phyloP scores from a whole-genome alignment of 75 land plant species.

The Pinus albicaulis region DNA sequence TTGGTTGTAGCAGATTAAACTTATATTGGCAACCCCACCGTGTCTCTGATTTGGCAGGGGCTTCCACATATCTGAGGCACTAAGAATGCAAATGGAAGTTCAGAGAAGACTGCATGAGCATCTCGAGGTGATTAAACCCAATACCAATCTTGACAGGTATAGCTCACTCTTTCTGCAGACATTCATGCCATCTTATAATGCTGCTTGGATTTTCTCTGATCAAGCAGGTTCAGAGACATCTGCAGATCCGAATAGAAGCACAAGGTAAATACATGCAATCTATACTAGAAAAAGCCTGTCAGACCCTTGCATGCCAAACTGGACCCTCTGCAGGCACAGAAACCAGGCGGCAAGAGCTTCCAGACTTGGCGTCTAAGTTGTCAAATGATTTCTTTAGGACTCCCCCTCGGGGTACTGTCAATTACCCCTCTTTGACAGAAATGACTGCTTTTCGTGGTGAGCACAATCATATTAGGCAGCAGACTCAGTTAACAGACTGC shows the following conservation, averaged over 20 bases:
- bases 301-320: conserved; percentile 71
- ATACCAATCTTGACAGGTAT: background rate
- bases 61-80: conserved; percentile 63
- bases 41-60: conserved; percentile 25
- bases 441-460: background rate
- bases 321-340: conserved; percentile 45
- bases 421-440: background rate
- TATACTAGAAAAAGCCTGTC: conserved; percentile 92
- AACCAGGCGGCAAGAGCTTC: conserved; percentile 34
- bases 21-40: background rate
- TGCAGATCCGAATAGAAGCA: conserved; percentile 94
- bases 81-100: conserved; percentile 97
- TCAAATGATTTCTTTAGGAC: conserved; percentile 9
- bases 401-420: conserved; percentile 3
- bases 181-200: background rate
- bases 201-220: background rate
- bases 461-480: background rate
- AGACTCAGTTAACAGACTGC: conserved; percentile 8
- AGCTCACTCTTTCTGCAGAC: background rate
- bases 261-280: conserved; percentile 97
- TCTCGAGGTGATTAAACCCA: conserved; percentile 59
- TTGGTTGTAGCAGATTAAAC: background rate
- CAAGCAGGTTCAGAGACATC: conserved; percentile 82
- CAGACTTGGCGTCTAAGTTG: conserved; percentile 32
- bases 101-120: conserved; percentile 93